Conservation (phyloP, 2,329 filamentous ascomycete species). For the Cladorrhinum sp. region DNA sequence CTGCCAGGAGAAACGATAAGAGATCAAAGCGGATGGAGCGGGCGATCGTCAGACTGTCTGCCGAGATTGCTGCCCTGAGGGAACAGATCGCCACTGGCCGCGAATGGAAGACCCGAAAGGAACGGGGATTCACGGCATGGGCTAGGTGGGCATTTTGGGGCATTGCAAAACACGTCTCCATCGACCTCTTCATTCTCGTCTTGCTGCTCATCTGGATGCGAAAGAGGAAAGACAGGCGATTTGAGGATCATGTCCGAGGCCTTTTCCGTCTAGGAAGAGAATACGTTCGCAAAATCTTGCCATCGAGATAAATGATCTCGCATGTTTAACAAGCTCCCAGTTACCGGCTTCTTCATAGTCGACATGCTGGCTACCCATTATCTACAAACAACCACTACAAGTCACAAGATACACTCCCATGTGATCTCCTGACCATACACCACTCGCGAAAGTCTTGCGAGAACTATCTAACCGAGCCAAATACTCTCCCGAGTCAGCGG, state of each 20-base stretch:
- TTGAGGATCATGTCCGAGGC: conserved; percentile 72
- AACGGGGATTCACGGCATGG: conserved; percentile 67
- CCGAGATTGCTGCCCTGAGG: conserved; percentile 85
- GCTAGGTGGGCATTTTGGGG: conserved; percentile 67
- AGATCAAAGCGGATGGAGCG: conserved; percentile 84
- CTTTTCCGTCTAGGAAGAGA: conserved; percentile 56
- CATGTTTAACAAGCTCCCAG: neutral
- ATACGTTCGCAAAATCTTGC: conserved; percentile 57
- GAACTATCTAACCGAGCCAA: neutral
- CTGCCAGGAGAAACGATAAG: conserved; percentile 47
- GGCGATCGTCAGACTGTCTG: conserved; percentile 82
- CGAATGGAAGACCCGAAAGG: conserved; percentile 65
- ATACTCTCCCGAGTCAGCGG: neutral
- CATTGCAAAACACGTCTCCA: conserved; percentile 67
- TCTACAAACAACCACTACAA: neutral
- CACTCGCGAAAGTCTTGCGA: neutral
- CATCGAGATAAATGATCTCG: conserved; percentile 46
- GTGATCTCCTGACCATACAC: neutral
- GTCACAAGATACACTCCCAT: neutral
- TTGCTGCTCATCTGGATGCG: conserved; percentile 71
- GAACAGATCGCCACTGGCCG: conserved; percentile 82
- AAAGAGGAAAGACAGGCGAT: conserved; percentile 63
- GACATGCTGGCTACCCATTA: neutral
- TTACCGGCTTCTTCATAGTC: neutral
- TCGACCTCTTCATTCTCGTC: conserved; percentile 65